Base-by-base conservation (phyloP, 805 yeast species). In the Lipomyces anomalus region DNA sequence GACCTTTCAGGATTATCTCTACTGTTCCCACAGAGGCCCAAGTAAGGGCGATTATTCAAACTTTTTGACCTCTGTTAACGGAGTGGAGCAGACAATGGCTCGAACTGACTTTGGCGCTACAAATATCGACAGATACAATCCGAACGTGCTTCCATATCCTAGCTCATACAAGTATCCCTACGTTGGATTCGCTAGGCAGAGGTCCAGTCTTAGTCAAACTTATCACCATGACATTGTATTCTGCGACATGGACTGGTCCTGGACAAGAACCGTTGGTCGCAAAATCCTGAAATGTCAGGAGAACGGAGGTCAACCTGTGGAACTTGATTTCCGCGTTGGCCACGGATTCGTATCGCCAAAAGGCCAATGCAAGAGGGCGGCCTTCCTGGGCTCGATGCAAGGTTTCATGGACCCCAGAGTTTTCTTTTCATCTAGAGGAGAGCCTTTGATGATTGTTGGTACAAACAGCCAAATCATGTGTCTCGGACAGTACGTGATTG, bases 61-160 rank as follows among this genome's bases (percentile, higher is more conserved):
- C n/a, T n/a, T n/a, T n/a, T n/a, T n/a, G n/a, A n/a, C n/a, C n/a
- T n/a, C n/a, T n/a, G n/a, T n/a, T n/a, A n/a, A n/a, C n/a, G n/a
- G n/a, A n/a, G n/a, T n/a, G n/a, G n/a, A n/a, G n/a, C n/a, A n/a
- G n/a, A n/a, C n/a, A n/a, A n/a, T n/a, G n/a, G n/a, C n/a, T n/a
- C n/a, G n/a, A n/a, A n/a, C n/a, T n/a, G n/a, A n/a, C n/a, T n/a
- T n/a, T n/a, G n/a, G n/a, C n/a, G n/a, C n/a, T n/a, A n/a, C n/a
- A n/a, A n/a, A n/a, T n/a, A n/a, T n/a, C n/a, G n/a, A n/a, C n/a
- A n/a, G 35, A 22, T 47, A 35, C 36, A 47, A 47, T 33, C 50
- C 50, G 5, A 47, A 47, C 28, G n/a, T 47, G 9, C 35, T 47
- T 22, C 48, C 50, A 3, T 47, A 46, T 37, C 50, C 50, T n/a